Conservation (phyloP, 495 filamentous ascomycete genomes). For the Rhizodiscina lignyota region DNA sequence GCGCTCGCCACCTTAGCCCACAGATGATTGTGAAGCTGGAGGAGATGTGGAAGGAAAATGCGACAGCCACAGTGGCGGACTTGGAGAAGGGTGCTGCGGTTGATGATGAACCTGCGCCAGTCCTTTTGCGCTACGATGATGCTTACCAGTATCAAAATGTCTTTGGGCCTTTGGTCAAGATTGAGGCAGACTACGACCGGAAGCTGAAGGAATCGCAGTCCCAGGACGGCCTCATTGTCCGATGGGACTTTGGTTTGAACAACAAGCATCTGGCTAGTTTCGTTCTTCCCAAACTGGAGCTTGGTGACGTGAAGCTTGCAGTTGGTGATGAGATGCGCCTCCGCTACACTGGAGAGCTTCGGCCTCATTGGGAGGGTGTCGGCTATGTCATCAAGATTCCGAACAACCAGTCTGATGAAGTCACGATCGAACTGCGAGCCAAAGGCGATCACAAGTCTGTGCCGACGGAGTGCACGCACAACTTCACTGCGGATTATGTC, state of each 20-base stretch:
- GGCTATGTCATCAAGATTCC: slow-evolving; percentile 99
- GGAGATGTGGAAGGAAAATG: slow-evolving; percentile 98
- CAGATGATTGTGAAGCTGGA: slow-evolving; percentile 95
- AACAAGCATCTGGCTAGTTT: slow-evolving; percentile 97
- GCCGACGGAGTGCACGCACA: slow-evolving; percentile 93
- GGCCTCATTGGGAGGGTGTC: slow-evolving; percentile 91
- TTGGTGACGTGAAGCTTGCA: slow-evolving; percentile 93
- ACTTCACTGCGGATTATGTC: slow-evolving; percentile 96
- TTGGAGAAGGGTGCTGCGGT: slow-evolving; percentile 85
- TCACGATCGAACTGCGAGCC: slow-evolving; percentile 83
- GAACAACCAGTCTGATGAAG: slow-evolving; percentile 97
- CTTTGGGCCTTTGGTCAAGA: slow-evolving; percentile 95
- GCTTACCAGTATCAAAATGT: slow-evolving; percentile 99
- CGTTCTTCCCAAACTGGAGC: slow-evolving; percentile 87
- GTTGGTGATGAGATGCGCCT: slow-evolving; percentile 98
- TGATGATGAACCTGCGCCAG: slow-evolving; percentile 88
- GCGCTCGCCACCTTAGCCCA: slow-evolving; percentile 81
- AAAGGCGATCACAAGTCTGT: slow-evolving; percentile 87
- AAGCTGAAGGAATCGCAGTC: slow-evolving; percentile 98
- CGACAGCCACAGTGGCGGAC: slow-evolving; percentile 75
- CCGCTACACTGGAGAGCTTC: slow-evolving; percentile 88
- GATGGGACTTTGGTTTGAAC: slow-evolving; percentile 93
- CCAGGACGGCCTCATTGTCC: slow-evolving; percentile 82
- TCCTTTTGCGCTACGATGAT: slow-evolving; percentile 89
- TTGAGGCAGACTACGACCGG: slow-evolving; percentile 98